Evolutionary conservation across 495 filamentous ascomycete species (phyloP).

Genomic region (Xylaria venustula): DNA sequence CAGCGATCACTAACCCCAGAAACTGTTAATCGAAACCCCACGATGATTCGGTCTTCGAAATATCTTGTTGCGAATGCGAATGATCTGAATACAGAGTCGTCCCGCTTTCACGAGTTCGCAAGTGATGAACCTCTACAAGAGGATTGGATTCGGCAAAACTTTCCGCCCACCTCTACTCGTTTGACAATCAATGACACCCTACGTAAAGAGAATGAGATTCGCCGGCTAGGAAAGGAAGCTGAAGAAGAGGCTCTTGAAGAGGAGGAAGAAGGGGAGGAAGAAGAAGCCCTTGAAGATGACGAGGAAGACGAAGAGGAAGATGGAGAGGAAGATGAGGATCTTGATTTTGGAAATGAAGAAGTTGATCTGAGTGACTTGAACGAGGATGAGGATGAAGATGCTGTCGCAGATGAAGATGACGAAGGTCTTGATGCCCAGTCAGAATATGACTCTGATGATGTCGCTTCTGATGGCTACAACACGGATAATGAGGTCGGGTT

Average conservation of each 20-base stretch:
- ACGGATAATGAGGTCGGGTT: constrained; percentile 97
- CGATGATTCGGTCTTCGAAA: constrained; percentile 32
- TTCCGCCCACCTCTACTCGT: constrained; percentile 57
- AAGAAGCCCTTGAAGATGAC: constrained; percentile 54
- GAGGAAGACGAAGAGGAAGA: constrained; percentile 42
- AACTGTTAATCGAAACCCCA: constrained; percentile 33
- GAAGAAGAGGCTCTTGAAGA: constrained; percentile 81
- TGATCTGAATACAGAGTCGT: constrained; percentile 64
- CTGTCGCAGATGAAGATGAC: constrained; percentile 41
- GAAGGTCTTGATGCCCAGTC: constrained; percentile 49
- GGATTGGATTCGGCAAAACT: constrained; percentile 75
- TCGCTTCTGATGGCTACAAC: constrained; percentile 75
- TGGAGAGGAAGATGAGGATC: constrained; percentile 52
- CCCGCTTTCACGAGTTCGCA: constrained; percentile 91
- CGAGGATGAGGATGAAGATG: constrained; percentile 43
- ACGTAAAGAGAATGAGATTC: constrained; percentile 83
- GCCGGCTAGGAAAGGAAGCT: constrained; percentile 83
- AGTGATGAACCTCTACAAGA: constrained; percentile 77
- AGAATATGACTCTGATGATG: constrained; percentile 65
- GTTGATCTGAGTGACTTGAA: constrained; percentile 36
- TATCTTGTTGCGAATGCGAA: constrained; percentile 49
- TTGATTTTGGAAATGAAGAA: constrained; percentile 48
- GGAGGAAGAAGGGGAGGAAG: constrained; percentile 62
- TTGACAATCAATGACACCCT: constrained; percentile 88
- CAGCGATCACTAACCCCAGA: constrained; percentile 48